Base-by-base conservation (phyloP, 2,329 filamentous ascomycete species). In the Aureobasidium leucospermi region DNA sequence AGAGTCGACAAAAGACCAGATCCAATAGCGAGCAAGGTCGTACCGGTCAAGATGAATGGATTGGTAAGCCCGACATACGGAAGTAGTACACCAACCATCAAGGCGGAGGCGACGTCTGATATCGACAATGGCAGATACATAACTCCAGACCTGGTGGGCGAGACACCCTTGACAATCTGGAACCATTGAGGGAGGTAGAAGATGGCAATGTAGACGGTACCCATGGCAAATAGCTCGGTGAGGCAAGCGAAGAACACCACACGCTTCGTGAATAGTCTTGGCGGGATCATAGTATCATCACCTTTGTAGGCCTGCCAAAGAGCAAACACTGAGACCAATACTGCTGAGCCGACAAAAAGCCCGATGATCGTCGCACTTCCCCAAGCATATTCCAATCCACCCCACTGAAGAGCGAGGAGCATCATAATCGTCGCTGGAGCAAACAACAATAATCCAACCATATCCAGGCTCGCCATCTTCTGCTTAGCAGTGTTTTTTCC, bases 381-480 rank as follows among this genome's bases (percentile, higher is more conserved):
- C 76, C 76, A 78, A 1, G 70, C 13, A 31, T 74, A 69, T 0
- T 67, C 67, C 1, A 65, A 61, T 13, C 74, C 75, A 2, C 76
- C 78, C 66, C 73, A 79, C 61, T 81, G 76, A 4, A 81, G 67
- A 1, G 75, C 77, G 0, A 81, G 70, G 10, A 80, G 63, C 36
- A 76, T 73, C 63, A 70, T 75, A 19, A 76, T 36, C 5, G 48
- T 51, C 10, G 52, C 52, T 15, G 49, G 28, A 38, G 48, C 39
- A 10, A 56, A 46, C 2, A 58, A 13, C 7, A 34, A 15, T 6
- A 48, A 23, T 8, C 59, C 59, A 6, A 58, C 10, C 6, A 56
- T 11, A 41, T 61, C 59, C 5, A 61, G 70, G 23, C 79, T 74
- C 1, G 72, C 65, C 15, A 78, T 63, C 65, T 74, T 77, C 11